These are phyloP conservation scores for Breviolum minutum DNA, from an alignment of 73 alveolate genomes.

Conservation along the genomic window DNA sequence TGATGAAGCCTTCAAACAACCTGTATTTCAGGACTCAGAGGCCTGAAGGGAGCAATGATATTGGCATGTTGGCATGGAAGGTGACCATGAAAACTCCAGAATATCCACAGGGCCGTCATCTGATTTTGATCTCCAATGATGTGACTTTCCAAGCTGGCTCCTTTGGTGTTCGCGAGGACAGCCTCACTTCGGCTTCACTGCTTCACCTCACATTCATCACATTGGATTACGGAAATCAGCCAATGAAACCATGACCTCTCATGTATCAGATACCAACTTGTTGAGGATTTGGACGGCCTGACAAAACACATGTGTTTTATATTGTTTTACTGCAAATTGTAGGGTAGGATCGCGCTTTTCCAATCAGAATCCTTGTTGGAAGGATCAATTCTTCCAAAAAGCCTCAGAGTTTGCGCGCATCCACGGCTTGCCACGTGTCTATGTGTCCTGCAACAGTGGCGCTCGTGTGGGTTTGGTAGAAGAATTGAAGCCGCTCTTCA, in stretches of 20 bases:
- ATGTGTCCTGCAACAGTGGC: conserved; percentile 93
- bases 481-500: conserved; percentile 87
- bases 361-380: background rate
- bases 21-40: conserved; percentile 49
- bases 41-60: conserved; percentile 60
- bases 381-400: conserved; percentile 74
- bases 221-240: no score
- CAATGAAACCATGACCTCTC: no score
- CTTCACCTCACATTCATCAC: no score
- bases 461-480: conserved; percentile 83
- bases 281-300: no score
- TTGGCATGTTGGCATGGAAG: conserved; percentile 89
- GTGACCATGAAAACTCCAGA: conserved; percentile 70
- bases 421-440: conserved; percentile 84
- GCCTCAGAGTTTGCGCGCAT: conserved; percentile 88
- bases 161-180: conserved; percentile 78
- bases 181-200: background rate
- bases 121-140: conserved; percentile 68
- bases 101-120: conserved; percentile 59
- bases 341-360: no score
- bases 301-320: no score
- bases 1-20: no score
- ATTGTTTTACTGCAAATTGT: no score
- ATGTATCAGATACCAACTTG: no score
- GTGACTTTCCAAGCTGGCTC: conserved; percentile 69